Evolutionary conservation across 148 eudicot genomes (phyloP), one percentile per base, ranked within the genome.

Genomic region (Nepenthes gracilis): DNA sequence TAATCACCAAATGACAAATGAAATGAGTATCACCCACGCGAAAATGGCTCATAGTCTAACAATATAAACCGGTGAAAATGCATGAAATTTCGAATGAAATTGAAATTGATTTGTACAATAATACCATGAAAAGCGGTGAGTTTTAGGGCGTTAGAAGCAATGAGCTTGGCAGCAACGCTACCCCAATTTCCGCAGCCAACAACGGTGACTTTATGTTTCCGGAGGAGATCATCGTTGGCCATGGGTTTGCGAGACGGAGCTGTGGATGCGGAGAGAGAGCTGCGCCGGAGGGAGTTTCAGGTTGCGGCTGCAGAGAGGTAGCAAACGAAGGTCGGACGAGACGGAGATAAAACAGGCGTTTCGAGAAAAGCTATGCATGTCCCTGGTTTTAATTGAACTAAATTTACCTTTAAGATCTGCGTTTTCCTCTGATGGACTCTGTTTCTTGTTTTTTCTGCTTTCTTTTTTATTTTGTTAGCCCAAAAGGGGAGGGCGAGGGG

Each of bases 111-210:
- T 23, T 23, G 23, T 23, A 23, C 23, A 23, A 23, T 23, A 55
- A 62, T 63, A 92, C 98, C 95, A 61, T 86, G 85, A 52, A 93
- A 84, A 52, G 76, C 66, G 57, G 40, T 7, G 23, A 81, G 70
- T 8, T 78, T 77, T 34, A 81, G 70, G 36, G 97, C 79, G 68
- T 93, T 93, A 59, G 90, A 82, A 5, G 99, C 99, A 66, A 93
- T 81, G 64, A 93, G 92, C 72, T 93, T 93, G 54, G 95, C 89
- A 13, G 97, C 97, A 52, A 93, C 99, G 64, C 97, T 81, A 0
- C 99, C 99, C 99, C 99, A 93, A 77, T 89, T 93, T 35, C 99
- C 99, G 67, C 99, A 86, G 7, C 99, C 99, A 53, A 93, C 73
- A 10, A 93, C 83, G 0, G 99, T 73, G 63, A 85, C 91, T 65